phyloP scores from a whole-genome alignment of 768 basidiomycete species.

The Amanita exitialis region DNA sequence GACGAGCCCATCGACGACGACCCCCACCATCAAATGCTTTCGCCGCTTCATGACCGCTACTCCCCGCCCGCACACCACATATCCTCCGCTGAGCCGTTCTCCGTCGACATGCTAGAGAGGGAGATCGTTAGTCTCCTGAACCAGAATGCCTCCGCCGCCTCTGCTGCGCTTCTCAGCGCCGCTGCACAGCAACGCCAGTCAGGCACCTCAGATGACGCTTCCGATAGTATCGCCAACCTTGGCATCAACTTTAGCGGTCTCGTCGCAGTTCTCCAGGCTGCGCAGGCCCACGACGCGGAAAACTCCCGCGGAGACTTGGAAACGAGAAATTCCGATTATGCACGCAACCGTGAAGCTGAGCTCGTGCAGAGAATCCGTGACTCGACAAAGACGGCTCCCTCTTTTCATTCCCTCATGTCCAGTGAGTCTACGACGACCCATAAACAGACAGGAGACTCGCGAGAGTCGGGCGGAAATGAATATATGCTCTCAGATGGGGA shows the following conservation, averaged over 20 bases:
- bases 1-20: slow-evolving; percentile 66
- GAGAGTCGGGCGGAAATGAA: slow-evolving; percentile 40
- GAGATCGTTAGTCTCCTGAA: slow-evolving; percentile 68
- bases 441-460: slow-evolving; percentile 21
- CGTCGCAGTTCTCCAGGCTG: slow-evolving; percentile 75
- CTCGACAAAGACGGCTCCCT: slow-evolving; percentile 61
- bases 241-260: slow-evolving; percentile 52
- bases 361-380: slow-evolving; percentile 35
- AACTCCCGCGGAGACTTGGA: slow-evolving; percentile 33
- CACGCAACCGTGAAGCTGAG: slow-evolving; percentile 32
- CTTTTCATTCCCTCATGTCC: slow-evolving; percentile 71
- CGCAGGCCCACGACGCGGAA: slow-evolving; percentile 49
- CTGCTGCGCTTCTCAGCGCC: slow-evolving; percentile 52
- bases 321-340: slow-evolving; percentile 34
- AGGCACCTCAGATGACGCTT: slow-evolving; percentile 16
- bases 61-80: slow-evolving; percentile 25
- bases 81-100: slow-evolving; percentile 37
- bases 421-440: slow-evolving; percentile 14
- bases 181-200: slow-evolving; percentile 59
- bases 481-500: slow-evolving; percentile 44
- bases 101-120: slow-evolving; percentile 67
- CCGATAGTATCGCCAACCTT: slow-evolving; percentile 30
- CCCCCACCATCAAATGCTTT: slow-evolving; percentile 25
- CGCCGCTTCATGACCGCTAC: slow-evolving; percentile 27
- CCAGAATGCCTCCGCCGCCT: slow-evolving; percentile 65